Conservation (phyloP, 108 stramenopile genomes). For the Cylindrotheca closterium region DNA sequence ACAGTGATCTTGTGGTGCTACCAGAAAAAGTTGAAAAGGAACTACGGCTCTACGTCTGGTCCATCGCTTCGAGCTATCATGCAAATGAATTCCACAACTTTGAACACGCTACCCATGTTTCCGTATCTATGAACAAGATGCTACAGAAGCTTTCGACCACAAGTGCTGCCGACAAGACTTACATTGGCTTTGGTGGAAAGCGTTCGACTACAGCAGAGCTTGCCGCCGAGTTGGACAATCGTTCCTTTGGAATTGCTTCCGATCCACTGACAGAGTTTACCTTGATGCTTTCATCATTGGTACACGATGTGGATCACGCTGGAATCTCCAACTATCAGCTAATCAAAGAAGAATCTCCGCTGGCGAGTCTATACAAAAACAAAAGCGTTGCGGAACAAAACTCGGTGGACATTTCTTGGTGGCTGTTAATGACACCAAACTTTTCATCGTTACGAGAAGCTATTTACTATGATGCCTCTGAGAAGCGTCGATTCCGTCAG, state of each 20-base stretch:
- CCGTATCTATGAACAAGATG: slow-evolving; percentile 1
- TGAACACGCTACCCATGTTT: slow-evolving; percentile 44
- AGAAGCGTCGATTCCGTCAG: slow-evolving; percentile 44
- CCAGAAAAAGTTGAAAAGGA: neutral
- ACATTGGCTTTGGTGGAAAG: slow-evolving; percentile 1
- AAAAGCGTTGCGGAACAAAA: slow-evolving; percentile 54
- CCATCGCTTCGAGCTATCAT: slow-evolving; percentile 40
- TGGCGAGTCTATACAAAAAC: slow-evolving; percentile 57
- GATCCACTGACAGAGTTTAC: slow-evolving; percentile 39
- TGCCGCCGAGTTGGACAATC: slow-evolving; percentile 6
- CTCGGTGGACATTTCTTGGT: slow-evolving; percentile 46
- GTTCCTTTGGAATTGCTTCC: slow-evolving; percentile 17
- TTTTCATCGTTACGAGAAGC: slow-evolving; percentile 25
- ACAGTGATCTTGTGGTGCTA: neutral
- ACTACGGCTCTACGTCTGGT: slow-evolving; percentile 28
- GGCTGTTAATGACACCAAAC: slow-evolving; percentile 30
- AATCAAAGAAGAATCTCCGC: slow-evolving; percentile 14
- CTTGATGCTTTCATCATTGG: slow-evolving; percentile 46
- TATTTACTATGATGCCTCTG: slow-evolving; percentile 24
- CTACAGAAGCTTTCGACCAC: neutral
- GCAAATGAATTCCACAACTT: slow-evolving; percentile 45
- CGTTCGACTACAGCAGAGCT: neutral
- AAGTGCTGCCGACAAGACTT: neutral
- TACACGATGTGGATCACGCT: slow-evolving; percentile 53
- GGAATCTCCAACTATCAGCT: slow-evolving; percentile 28